Conservation (phyloP, 2,329 filamentous ascomycete species). For the Diaporthe longicolla region DNA sequence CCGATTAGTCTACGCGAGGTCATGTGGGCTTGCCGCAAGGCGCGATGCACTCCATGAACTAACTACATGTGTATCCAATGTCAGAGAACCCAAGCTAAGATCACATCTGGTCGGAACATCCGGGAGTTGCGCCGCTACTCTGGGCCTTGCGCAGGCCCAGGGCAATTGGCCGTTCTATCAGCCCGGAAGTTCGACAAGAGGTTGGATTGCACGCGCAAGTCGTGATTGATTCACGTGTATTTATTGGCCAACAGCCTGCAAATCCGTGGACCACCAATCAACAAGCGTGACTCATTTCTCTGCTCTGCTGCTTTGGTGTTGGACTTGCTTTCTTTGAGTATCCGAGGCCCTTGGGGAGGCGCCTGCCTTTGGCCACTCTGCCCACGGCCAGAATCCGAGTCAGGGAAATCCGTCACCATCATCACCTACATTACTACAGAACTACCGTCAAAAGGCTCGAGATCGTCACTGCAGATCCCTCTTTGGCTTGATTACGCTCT, state of each 20-base stretch:
- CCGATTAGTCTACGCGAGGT: background rate
- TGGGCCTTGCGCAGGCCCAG: background rate
- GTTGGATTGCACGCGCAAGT: constrained; percentile 3
- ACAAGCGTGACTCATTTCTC: constrained; percentile 4
- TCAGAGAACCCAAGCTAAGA: background rate
- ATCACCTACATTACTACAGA: too few relatives aligned
- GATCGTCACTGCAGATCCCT: too few relatives aligned
- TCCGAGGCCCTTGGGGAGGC: background rate
- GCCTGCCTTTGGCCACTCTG: background rate
- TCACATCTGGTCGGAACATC: background rate
- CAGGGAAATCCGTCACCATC: too few relatives aligned
- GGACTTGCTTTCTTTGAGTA: background rate
- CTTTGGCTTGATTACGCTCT: too few relatives aligned
- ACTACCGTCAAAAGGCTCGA: too few relatives aligned
- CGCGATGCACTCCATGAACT: background rate
- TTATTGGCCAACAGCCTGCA: constrained; percentile 1
- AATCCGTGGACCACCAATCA: constrained; percentile 15
- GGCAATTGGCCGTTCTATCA: background rate
- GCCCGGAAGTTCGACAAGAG: background rate
- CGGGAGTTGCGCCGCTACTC: background rate
- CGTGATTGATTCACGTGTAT: background rate
- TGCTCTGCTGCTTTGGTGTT: background rate
- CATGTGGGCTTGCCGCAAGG: background rate
- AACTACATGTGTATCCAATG: background rate
- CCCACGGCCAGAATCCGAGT: background rate